Evolutionary conservation across 768 basidiomycete species (phyloP), one percentile per base, ranked within the genome.

Genomic region (Naganishia vaughanmartiniae): DNA sequence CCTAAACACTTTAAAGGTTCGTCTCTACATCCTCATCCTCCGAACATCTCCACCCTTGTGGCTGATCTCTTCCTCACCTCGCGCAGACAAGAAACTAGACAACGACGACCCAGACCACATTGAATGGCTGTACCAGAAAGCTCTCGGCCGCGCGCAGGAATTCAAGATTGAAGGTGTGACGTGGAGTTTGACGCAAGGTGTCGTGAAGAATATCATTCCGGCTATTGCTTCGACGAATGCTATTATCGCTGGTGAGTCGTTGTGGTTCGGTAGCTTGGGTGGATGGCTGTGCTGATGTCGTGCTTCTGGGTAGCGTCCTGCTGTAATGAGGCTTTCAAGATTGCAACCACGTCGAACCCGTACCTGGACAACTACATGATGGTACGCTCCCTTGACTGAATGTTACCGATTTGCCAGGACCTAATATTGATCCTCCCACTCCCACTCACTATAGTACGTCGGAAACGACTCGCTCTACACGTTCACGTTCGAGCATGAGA

Each of bases 301-400:
- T 21, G 67, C 10, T 3, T 34, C 12, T 21, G 39, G n/a, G 4
- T 95, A 46, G 90, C 94, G 1, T 63, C 60, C 5, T 98, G 95
- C 83, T 98, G 95, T 78, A 98, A 96, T 76, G 96, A 99, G 82
- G 96, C 96, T 19, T 95, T 99, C 85, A 99, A 99, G 83, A 92
- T 99, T 70, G 94, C 92, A 28, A 98, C 96, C 0, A 91, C 89
- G 73, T 92, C 91, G 28, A 95, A 94, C 0, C 92, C 93, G 5
- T 95, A 89, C 79, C 85, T 99, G 67, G 91, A 95, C 82, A 97
- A 97, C 80, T 99, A 98, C 80, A 96, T 98, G 82, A 82, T 81
- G 80, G 80, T 80, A 45, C 66, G 76, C 74, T 10, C 53, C 15
- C 26, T n/a, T n/a, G n/a, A n/a, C n/a, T n/a, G n/a, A n/a, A n/a